phyloP scores from a whole-genome alignment of 345 rosid species.

The Rhizophora apiculata region DNA sequence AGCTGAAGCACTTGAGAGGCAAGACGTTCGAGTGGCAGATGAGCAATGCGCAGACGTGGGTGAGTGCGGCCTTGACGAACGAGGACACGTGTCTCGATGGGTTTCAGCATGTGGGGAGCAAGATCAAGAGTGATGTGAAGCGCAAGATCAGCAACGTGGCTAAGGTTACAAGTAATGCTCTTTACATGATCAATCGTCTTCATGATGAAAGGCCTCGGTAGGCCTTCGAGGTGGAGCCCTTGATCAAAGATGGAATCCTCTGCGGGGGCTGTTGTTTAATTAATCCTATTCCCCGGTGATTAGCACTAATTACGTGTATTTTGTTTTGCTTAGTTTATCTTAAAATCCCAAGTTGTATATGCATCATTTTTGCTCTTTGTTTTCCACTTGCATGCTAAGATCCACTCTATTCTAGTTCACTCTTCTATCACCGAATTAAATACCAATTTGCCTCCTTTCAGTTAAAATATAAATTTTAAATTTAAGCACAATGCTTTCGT shows the following conservation, averaged over 20 bases:
- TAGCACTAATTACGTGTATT: no score
- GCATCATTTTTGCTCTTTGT: background rate
- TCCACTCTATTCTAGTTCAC: no score
- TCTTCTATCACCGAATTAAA: no score
- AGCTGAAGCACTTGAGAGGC: conserved; percentile 55
- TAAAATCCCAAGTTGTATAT: background rate
- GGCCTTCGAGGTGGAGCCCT: conserved; percentile 12
- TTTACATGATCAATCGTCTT: conserved; percentile 71
- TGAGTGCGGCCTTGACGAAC: conserved; percentile 74
- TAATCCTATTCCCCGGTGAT: background rate
- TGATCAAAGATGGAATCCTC: conserved; percentile 3
- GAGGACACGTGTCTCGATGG: conserved; percentile 94
- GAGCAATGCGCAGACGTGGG: conserved; percentile 86
- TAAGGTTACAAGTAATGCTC: conserved; percentile 75
- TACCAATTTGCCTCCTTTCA: no score
- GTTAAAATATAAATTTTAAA: no score
- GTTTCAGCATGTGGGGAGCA: conserved; percentile 43
- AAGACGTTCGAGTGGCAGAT: conserved; percentile 56
- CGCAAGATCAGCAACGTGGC: conserved; percentile 56
- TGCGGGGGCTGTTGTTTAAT: no score
- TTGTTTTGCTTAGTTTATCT: background rate
- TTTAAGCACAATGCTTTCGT: no score
- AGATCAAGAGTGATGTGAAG: conserved; percentile 43
- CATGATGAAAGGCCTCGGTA: conserved; percentile 33
- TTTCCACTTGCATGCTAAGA: no score